Evolutionary conservation across 257 asterid species (phyloP).

Genomic region (Craterostigma plantagineum): DNA sequence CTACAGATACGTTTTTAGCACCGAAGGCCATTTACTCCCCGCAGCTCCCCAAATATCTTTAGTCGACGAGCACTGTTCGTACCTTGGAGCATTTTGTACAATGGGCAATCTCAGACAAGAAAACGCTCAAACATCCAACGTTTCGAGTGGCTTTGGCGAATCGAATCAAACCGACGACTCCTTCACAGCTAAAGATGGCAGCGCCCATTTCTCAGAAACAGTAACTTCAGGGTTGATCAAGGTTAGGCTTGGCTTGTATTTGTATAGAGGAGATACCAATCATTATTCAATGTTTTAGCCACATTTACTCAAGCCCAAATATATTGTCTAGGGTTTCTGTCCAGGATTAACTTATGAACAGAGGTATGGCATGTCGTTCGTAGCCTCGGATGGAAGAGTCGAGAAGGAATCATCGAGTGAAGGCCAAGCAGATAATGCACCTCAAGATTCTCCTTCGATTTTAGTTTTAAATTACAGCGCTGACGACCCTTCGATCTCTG

Average conservation of each 20-base stretch:
- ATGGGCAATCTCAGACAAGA: constrained; percentile 23
- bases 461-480: constrained; percentile 19
- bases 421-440: constrained; percentile 13
- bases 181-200: too few species aligned
- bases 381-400: constrained; percentile 17
- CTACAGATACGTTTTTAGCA: constrained; percentile 80
- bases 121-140: constrained; percentile 20
- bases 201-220: constrained; percentile 20
- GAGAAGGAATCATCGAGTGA: constrained; percentile 26
- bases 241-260: constrained; percentile 27
- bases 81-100: constrained; percentile 80
- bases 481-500: constrained; percentile 1
- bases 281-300: constrained; percentile 1
- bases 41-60: constrained; percentile 78
- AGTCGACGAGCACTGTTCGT: constrained; percentile 60
- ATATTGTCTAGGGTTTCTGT: constrained; percentile 54
- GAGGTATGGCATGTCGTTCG: constrained; percentile 60
- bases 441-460: constrained; percentile 16
- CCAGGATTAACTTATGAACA: constrained; percentile 75
- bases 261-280: background rate
- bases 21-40: constrained; percentile 96
- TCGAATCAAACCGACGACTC: constrained; percentile 35
- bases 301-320: constrained; percentile 6
- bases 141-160: constrained; percentile 15
- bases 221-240: constrained; percentile 44